Base-by-base conservation (phyloP, 495 filamentous ascomycete genomes). In the Tuber borchii region DNA sequence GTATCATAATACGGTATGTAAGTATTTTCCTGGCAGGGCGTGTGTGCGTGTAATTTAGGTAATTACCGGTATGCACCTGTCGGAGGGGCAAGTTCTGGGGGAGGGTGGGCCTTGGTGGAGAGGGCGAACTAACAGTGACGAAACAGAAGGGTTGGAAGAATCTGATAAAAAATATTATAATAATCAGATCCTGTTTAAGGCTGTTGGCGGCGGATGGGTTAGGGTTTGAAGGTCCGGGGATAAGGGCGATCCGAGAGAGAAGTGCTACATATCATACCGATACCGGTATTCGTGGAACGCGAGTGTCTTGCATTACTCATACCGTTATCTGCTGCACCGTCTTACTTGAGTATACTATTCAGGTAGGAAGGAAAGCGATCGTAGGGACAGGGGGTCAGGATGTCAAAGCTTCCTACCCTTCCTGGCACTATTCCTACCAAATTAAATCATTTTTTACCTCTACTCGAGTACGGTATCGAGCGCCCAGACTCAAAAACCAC, bases 1-100 rank as follows among this genome's bases (percentile, higher is more conserved):
- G 51, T 61, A 26, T 61, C 51, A 61, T 26, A 61, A 61, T 26
- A n/a, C n/a, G n/a, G n/a, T n/a, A 61, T 61, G n/a, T 61, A 61
- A n/a, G n/a, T 61, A n/a, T 20, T 26, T 56, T 26, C 22, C 48
- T 10, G 48, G 56, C 12, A 65, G 56, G 56, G 56, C 14, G 56
- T 65, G 56, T 34, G 56, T 34, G 56, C 26, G 26, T 31, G 12
- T 31, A 31, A 61, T 61, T 26, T 61, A 61, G 56, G 56, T 16
- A 26, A 61, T 61, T 61, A n/a, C n/a, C n/a, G n/a, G n/a, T n/a
- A 61, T 61, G 56, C 56, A 31, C 56, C 12, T 61, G 56, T 31
- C 16, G n/a, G 56, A 61, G 56, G 56, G 48, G 48, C 26, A 61
- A 61, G n/a, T 61, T 14, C 51, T 61, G 51, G 51, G 56, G 26